Base-by-base conservation (phyloP, 106 monocot species). In the Allium cepa region DNA sequence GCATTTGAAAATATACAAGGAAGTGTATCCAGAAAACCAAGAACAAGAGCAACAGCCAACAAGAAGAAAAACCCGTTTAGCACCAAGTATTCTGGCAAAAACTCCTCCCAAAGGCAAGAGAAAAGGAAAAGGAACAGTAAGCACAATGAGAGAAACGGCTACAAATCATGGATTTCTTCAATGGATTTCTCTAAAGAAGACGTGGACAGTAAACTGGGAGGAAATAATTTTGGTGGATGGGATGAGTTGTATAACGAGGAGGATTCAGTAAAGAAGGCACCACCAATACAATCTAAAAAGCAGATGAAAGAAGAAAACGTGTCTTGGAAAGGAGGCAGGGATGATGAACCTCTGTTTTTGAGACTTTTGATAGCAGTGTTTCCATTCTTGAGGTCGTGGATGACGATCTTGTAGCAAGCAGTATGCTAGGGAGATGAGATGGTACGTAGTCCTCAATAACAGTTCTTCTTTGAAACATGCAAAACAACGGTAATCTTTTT, bases 381-480 rank as follows among this genome's bases (percentile, higher is more conserved):
- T 60, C 94, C 94, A 4, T 94, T 94, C 80, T 57, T 94, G 62
- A 87, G 81, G 22, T 90, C 94, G 45, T 90, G 94, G 94, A 83
- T 77, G 56, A 85, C 63, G 68, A 75, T 93, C 10, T 56, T 94
- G 18, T 94, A 71, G 65, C 53, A 55, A 36, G 36, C 3, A 4
- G 3, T 5, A 36, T 36, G 36, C 5, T 5, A 1, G 36, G 5
- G 36, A 36, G 36, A 36, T 36, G 36, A 36, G 36, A 36, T 36
- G 36, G 36, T 36, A 36, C 3, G 36, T 36, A 4, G 36, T 36
- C 36, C 1, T 22, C 22, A 36, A 36, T 36, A 5, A 36, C 3
- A 36, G 36, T 36, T 36, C 4, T 36, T 36, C 36, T 36, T 36
- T 36, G 36, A 36, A 36, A 4, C 36, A 36, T 36, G 36, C 36